These are phyloP conservation scores for Rhodamnia rubescens DNA, from an alignment of 345 rosid genomes.

Conservation along the genomic window DNA sequence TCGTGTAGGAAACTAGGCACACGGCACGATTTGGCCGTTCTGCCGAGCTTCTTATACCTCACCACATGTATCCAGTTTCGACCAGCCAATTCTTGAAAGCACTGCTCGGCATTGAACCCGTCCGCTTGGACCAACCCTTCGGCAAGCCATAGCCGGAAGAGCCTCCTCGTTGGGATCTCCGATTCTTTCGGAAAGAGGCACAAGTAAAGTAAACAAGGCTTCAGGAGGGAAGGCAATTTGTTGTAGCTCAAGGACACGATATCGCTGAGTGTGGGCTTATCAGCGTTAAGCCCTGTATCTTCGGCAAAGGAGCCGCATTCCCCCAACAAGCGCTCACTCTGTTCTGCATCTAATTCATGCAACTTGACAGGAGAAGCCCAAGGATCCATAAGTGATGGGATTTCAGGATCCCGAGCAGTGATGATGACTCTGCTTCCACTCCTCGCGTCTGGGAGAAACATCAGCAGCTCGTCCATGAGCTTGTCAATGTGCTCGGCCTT, in stretches of 20 bases:
- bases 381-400: background rate
- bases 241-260: slow-evolving; percentile 1
- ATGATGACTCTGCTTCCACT: background rate
- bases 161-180: slow-evolving; percentile 12
- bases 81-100: too few species aligned
- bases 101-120: too few species aligned
- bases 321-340: background rate
- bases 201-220: slow-evolving; percentile 15
- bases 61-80: too few species aligned
- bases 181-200: slow-evolving; percentile 19
- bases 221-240: background rate
- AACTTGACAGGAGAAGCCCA: background rate
- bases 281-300: background rate
- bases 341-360: background rate
- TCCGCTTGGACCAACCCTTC: slow-evolving; percentile 1
- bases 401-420: background rate
- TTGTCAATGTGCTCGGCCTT: background rate
- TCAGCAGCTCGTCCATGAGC: background rate
- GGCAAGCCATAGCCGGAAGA: slow-evolving; percentile 23
- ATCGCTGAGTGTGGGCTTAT: too few species aligned
- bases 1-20: too few species aligned
- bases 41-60: too few species aligned
- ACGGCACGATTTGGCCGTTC: too few species aligned
- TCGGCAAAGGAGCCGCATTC: background rate
- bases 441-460: background rate